Evolutionary conservation across 345 rosid genomes (phyloP), one percentile per base, ranked within the genome.

Genomic region (Sisymbrium altissimum): DNA sequence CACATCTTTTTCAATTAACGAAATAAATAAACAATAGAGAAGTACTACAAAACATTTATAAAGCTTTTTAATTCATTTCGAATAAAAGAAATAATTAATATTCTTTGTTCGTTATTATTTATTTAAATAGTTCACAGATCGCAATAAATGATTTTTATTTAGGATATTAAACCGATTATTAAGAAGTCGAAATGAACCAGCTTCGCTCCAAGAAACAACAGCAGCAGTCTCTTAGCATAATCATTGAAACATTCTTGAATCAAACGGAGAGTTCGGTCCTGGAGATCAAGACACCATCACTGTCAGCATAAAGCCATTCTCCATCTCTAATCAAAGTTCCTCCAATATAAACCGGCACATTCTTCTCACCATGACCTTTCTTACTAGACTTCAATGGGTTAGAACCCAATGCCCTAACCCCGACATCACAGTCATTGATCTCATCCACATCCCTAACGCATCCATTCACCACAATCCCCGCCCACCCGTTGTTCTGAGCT

Each of bases 261-360:
- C 80, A 87, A 36, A 84, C 65, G 15, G 91, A 82, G 9, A 89
- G 79, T 77, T 91, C 95, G 1, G 74, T 55, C 71, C 76, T 84
- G 25, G 95, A 89, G 69, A 89, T 80, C 25, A 94, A 83, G 77
- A 88, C 36, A 44, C 97, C 96, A 73, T 94, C 98, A 17, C 85
- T 85, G 65, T 94, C 97, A 46, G 92, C 96, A 74, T 87, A 91
- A 70, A 94, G 57, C 97, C 97, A 91, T 63, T 94, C 97, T 18
- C 95, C 93, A 5, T 91, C 88, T 7, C 62, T 83, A 56, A 89
- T 80, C 56, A 84, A 66, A 21, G 84, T 81, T 36, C 97, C 96
- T 11, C 74, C 97, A 46, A 94, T 70, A 56, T 83, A 64, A 46
- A 91, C 80, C 0, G 83, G 72, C 17, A 83, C 85, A 70, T 86